phyloP scores from a whole-genome alignment of 1,284 basidiomycete species.

The Malassezia nana region DNA sequence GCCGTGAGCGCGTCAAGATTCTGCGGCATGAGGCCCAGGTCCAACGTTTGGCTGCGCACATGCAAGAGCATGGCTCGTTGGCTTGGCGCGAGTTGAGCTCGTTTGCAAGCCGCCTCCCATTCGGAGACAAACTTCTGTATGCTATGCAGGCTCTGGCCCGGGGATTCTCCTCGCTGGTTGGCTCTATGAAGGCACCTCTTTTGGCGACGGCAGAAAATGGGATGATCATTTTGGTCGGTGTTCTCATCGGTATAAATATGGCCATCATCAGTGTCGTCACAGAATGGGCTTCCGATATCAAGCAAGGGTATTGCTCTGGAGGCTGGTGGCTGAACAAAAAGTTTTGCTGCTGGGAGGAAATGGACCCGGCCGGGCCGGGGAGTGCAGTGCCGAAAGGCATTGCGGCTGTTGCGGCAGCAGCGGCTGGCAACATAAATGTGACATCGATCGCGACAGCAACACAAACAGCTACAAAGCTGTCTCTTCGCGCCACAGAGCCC shows the following conservation, averaged over 20 bases:
- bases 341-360: conserved; percentile 86
- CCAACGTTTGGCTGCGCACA: conserved; percentile 26
- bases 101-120: conserved; percentile 21
- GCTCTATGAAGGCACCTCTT: conserved; percentile 22
- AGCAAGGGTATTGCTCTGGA: conserved; percentile 89
- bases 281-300: conserved; percentile 96
- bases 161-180: not conserved
- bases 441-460: conserved; percentile 18
- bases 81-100: conserved; percentile 22
- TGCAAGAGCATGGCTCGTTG: conserved; percentile 14
- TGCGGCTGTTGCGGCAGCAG: conserved; percentile 19
- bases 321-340: conserved; percentile 98
- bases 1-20: conserved; percentile 39
- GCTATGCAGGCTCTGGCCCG: conserved; percentile 13
- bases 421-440: conserved; percentile 19
- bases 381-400: conserved; percentile 19
- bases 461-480: not conserved
- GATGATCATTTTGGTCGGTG: conserved; percentile 45
- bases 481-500: not conserved
- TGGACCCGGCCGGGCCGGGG: conserved; percentile 38
- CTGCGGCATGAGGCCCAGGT: conserved; percentile 28
- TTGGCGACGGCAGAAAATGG: conserved; percentile 35
- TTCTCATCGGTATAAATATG: conserved; percentile 82
- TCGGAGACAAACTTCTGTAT: conserved; percentile 29
- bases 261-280: conserved; percentile 90